Evolutionary conservation across 2,329 filamentous ascomycete genomes (phyloP), one percentile per base, ranked within the genome.

Genomic region (Metarhizium guizhouense): DNA sequence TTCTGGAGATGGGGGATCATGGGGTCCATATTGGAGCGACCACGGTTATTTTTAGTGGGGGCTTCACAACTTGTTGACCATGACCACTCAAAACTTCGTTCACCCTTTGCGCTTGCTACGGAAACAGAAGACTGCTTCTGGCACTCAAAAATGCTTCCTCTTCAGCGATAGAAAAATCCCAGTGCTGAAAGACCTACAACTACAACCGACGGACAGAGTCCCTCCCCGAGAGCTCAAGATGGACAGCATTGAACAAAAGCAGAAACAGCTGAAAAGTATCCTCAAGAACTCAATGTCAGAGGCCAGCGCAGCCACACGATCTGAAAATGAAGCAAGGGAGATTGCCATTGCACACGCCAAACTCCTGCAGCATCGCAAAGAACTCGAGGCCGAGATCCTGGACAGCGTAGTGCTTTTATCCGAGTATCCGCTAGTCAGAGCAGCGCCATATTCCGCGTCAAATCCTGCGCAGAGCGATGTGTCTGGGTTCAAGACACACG

Each of bases 291-390:
- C 53, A 6, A 36, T 38, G 3, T 74, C 53, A 16, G 50, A 38
- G 13, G n/a, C 64, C 47, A 60, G 60, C 30, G 55, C 61, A 14
- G 56, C 52, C 52, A 45, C 62, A 47, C 57, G 68, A 43, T 63
- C 67, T 52, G 58, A 64, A 43, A 57, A 59, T 32, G 74, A 74
- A 64, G 78, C 74, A 55, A 76, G 75, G 57, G 80, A 86, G 57
- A 80, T 90, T 55, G 93, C 91, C 52, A 74, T 94, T 57, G 83
- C 90, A 65, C 91, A 96, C 75, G 93, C 93, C 47, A 81, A 81
- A 62, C 82, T 90, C 54, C 84, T 96, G 53, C 88, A 96, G 70
- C 80, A 89, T 62, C 88, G 88, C 65, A 95, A 93, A 70, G 83
- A 88, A 51, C 79, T 88, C 61, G 87, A 96, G 72, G 74, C 81